Evolutionary conservation across 129 eudicot genomes (phyloP).

Genomic region (Helianthus tuberosus): DNA sequence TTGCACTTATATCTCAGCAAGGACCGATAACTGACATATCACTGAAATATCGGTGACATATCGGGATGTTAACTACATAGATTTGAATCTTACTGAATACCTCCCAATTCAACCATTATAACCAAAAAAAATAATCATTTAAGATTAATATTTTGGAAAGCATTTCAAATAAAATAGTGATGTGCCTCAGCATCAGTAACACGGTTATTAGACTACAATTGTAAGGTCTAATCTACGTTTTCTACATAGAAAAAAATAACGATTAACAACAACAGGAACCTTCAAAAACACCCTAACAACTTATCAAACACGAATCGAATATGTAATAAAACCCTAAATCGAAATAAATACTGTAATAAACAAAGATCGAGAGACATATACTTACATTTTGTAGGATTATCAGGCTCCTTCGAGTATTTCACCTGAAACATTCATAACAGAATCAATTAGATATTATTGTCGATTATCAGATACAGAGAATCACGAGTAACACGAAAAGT

Average conservation of each 20-base stretch:
- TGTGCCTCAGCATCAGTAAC: background rate
- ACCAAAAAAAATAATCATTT: background rate
- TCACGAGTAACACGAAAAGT: background rate
- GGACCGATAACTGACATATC: no score
- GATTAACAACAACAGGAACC: background rate
- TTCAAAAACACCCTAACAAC: background rate
- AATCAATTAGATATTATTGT: background rate
- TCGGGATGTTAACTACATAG: no score
- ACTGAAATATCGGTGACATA: no score
- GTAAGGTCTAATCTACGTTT: background rate
- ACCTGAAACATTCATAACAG: slow-evolving; percentile 31
- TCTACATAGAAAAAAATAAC: background rate
- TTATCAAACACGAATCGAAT: background rate
- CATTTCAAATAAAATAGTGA: background rate
- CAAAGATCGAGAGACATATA: background rate
- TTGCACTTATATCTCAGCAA: no score
- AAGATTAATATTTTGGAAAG: background rate
- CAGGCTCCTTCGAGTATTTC: slow-evolving; percentile 57
- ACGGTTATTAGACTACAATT: background rate
- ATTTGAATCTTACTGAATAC: no score
- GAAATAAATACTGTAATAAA: background rate
- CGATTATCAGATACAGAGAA: background rate
- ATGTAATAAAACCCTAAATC: background rate
- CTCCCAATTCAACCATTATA: no score
- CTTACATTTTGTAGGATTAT: slow-evolving; percentile 50